Percentiles rank a stretch among this genome's conserved stretches.
phyloP scores from a whole-genome alignment of 2,329 filamentous ascomycete species.

The Acephala macrosclerotiorum region DNA sequence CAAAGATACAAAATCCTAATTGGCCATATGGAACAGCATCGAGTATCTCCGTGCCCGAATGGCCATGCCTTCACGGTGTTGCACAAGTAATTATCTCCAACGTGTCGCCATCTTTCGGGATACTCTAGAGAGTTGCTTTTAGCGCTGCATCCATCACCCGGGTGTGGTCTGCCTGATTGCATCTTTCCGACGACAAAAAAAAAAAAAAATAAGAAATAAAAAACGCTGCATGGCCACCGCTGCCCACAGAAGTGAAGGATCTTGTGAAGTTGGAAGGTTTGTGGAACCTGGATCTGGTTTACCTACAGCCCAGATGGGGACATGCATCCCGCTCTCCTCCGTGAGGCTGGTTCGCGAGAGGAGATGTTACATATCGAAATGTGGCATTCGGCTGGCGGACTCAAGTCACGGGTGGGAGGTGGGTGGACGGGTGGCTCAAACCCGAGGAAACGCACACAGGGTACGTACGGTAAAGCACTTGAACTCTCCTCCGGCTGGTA shows the following conservation, averaged over 20 bases:
- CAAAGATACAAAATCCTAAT: neutral
- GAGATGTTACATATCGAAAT: neutral
- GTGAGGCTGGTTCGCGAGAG: constrained; percentile 7
- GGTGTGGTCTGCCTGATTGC: neutral
- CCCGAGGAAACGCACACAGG: neutral
- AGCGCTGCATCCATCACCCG: neutral
- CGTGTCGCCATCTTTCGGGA: constrained; percentile 3
- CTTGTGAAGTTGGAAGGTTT: neutral
- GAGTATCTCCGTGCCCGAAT: neutral
- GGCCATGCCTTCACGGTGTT: neutral
- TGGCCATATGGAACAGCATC: neutral
- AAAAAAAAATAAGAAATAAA: too few relatives aligned
- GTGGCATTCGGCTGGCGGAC: neutral
- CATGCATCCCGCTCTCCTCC: constrained; percentile 1
- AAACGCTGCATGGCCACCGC: neutral
- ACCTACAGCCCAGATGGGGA: neutral
- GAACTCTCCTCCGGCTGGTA: neutral
- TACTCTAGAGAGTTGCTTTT: neutral
- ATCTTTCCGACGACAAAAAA: neutral
- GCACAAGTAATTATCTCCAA: neutral
- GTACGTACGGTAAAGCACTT: neutral
- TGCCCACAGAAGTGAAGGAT: constrained; percentile 1
- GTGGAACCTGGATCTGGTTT: neutral
- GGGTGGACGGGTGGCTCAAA: neutral
- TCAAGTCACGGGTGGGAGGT: neutral